Evolutionary conservation across 2,329 filamentous ascomycete species (phyloP), one percentile per base, ranked within the genome.

Genomic region (Microcyclospora tardicrescens): DNA sequence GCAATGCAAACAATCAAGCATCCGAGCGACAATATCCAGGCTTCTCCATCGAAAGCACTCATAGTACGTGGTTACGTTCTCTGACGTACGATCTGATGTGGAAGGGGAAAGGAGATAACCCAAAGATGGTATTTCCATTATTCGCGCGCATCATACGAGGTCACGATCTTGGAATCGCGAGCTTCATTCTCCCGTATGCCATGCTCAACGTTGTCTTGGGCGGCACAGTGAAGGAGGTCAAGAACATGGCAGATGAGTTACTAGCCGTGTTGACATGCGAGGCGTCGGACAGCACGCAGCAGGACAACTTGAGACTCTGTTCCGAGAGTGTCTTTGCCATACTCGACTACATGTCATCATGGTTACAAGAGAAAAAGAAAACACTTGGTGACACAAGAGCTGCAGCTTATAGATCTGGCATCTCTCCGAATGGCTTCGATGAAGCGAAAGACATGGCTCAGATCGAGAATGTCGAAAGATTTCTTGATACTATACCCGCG

Each of bases 291-390:
- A 62, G 66, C 16, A 58, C 62, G 13, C 73, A 82, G 48, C 73
- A 73, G 36, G 84, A 94, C 48, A 79, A 84, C 36, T 73, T 85
- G 52, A 84, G 89, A 53, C 69, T 83, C 37, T 94, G 83, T 56
- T 94, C 84, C 53, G 86, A 96, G 82, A 85, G 82, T 40, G 79
- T 95, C 2, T 98, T 98, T 58, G 76, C 81, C 34, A 75, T 93
- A 3, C 70, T 98, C 0, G 93, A 98, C 58, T 96, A 98, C 58
- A 74, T 89, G 43, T 86, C 85, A 54, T 74, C 81, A 46, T 98
- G 89, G 86, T 66, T 93, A 16, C 85, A 94, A 51, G 75, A 80
- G 38, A 93, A 84, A 58, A 75, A 75, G 58, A 69, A 72, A 58
- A 44, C 55, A 40, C 49, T 68, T 1, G 51, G 57, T 5, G 62